Evolutionary conservation across 2,329 filamentous ascomycete genomes (phyloP).

Genomic region (Epichloe brachyelytri): DNA sequence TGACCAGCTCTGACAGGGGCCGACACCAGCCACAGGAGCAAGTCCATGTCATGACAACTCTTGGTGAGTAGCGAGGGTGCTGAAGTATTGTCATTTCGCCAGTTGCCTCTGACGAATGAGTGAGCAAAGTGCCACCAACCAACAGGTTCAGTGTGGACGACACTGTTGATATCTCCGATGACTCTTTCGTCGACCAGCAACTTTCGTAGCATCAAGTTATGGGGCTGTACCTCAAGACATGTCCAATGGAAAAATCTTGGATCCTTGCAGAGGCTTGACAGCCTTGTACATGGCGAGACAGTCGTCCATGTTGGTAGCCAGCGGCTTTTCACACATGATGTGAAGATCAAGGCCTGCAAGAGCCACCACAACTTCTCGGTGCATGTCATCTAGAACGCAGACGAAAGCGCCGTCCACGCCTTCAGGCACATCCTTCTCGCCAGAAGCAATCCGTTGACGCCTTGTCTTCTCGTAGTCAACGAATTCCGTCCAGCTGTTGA

Average conservation of each 20-base stretch:
- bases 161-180: slow-evolving; percentile 73
- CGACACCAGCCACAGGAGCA: slow-evolving; percentile 81
- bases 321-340: slow-evolving; percentile 89
- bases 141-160: slow-evolving; percentile 88
- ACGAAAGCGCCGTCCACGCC: slow-evolving; percentile 51
- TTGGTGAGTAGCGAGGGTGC: slow-evolving; percentile 82
- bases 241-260: slow-evolving; percentile 68
- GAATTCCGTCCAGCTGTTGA: slow-evolving; percentile 63
- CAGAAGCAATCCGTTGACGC: slow-evolving; percentile 37
- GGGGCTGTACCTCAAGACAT: slow-evolving; percentile 85
- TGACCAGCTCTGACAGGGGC: slow-evolving; percentile 42
- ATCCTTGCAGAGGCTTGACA: slow-evolving; percentile 24
- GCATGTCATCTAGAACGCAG: slow-evolving; percentile 75
- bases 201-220: slow-evolving; percentile 74
- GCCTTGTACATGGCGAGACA: slow-evolving; percentile 63
- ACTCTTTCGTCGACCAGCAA: slow-evolving; percentile 61
- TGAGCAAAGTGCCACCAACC: slow-evolving; percentile 95
- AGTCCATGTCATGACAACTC: slow-evolving; percentile 91
- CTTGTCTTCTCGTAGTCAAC: slow-evolving; percentile 56
- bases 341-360: slow-evolving; percentile 61
- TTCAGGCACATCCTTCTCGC: slow-evolving; percentile 30
- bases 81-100: slow-evolving; percentile 67
- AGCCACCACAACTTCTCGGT: slow-evolving; percentile 66
- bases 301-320: slow-evolving; percentile 66
- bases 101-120: slow-evolving; percentile 86